Evolutionary conservation across 2,329 filamentous ascomycete species (phyloP).

Genomic region (Monosporascus sp.): DNA sequence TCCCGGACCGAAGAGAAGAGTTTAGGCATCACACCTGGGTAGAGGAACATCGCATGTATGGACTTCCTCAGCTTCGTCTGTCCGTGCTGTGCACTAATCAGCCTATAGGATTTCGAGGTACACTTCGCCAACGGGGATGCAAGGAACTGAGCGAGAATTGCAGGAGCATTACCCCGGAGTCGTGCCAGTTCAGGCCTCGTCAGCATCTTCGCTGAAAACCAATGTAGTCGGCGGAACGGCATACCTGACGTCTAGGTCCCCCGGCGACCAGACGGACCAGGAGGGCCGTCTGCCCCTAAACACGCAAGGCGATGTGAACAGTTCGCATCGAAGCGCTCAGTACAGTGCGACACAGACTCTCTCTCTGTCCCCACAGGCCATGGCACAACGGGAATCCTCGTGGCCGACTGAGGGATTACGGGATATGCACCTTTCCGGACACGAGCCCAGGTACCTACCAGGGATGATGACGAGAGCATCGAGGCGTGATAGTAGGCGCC

Average conservation of each 20-base stretch:
- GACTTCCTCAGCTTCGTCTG: not conserved
- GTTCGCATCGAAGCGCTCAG: constrained; percentile 10
- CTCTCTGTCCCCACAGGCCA: constrained; percentile 13
- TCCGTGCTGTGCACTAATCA: constrained; percentile 5
- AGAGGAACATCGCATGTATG: constrained; percentile 78
- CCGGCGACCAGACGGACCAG: constrained; percentile 15
- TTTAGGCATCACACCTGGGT: constrained; percentile 83
- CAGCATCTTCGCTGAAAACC: constrained; percentile 27
- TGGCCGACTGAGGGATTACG: constrained; percentile 34
- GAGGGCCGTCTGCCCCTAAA: not conserved
- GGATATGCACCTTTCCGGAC: constrained; percentile 47
- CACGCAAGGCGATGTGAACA: constrained; percentile 11
- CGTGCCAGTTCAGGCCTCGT: constrained; percentile 17
- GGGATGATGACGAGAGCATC: constrained; percentile 57
- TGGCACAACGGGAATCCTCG: constrained; percentile 26
- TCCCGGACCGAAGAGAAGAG: constrained; percentile 85
- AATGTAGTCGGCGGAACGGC: constrained; percentile 22
- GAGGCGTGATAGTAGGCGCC: constrained; percentile 37
- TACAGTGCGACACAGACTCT: constrained; percentile 5
- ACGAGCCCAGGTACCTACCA: constrained; percentile 67
- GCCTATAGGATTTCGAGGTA: constrained; percentile 19
- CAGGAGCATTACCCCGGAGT: constrained; percentile 15
- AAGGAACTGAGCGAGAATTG: constrained; percentile 11
- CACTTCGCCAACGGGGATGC: constrained; percentile 19
- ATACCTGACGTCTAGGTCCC: constrained; percentile 13